A percentile compares a stretch with the other conserved stretches of the same genome.
phyloP scores from a whole-genome alignment of 1,284 basidiomycete genomes.

The Puccinia sorghi region DNA sequence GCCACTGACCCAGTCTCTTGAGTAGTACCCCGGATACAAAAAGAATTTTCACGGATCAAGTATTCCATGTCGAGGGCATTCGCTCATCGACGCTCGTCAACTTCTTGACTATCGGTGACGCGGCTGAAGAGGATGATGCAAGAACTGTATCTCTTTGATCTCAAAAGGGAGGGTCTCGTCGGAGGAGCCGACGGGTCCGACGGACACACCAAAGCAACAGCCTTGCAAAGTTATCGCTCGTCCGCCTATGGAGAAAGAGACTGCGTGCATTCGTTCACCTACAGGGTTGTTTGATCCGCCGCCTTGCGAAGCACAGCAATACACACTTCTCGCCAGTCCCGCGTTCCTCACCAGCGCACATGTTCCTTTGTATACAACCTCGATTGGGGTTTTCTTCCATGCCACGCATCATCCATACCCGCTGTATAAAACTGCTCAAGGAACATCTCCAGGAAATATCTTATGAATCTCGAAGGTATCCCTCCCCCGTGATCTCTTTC shows the following conservation, averaged over 20 bases:
- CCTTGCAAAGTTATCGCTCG: not conserved
- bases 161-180: not conserved
- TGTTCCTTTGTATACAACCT: not conserved
- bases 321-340: not conserved
- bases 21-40: not conserved
- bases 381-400: not conserved
- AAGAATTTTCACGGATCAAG: not conserved
- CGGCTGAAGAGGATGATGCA: not conserved
- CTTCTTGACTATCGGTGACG: not conserved
- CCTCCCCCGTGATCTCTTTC: not conserved
- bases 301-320: constrained; percentile 24
- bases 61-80: not conserved
- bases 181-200: constrained; percentile 27
- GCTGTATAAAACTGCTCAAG: not conserved
- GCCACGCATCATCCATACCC: not conserved
- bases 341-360: not conserved
- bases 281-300: not conserved
- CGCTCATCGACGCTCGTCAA: not conserved
- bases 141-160: constrained; percentile 1
- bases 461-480: not conserved
- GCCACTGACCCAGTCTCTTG: not conserved
- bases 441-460: not conserved
- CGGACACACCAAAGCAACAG: not conserved
- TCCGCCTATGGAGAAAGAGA: not conserved
- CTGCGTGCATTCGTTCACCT: not conserved